phyloP scores from a whole-genome alignment of 495 filamentous ascomycete species.

The Cudoniella acicularis region DNA sequence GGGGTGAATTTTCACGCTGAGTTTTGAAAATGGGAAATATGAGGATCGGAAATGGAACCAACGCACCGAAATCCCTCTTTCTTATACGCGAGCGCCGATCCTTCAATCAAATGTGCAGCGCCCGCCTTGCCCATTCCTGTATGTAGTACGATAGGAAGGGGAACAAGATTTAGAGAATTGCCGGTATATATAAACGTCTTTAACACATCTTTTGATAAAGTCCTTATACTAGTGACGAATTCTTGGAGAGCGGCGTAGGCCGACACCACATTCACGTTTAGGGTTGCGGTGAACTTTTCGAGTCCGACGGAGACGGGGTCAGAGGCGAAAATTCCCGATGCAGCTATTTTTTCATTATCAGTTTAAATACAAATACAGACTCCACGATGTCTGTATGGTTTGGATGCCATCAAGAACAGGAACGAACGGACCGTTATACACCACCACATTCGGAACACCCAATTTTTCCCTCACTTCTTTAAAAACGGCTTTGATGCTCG shows the following conservation, averaged over 20 bases:
- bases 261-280: conserved; percentile 37
- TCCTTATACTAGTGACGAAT: conserved; percentile 33
- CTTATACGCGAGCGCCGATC: neutral
- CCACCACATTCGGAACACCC: conserved; percentile 32
- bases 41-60: too few species aligned
- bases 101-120: conserved; percentile 5
- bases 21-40: too few species aligned
- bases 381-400: too few species aligned
- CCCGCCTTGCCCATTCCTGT: conserved; percentile 1
- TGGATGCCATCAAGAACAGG: conserved; percentile 1
- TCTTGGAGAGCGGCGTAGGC: conserved; percentile 40
- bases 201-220: conserved; percentile 30
- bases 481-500: conserved; percentile 34
- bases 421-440: conserved; percentile 33
- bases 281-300: conserved; percentile 27
- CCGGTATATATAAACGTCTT: conserved; percentile 47
- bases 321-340: conserved; percentile 18
- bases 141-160: neutral
- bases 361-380: too few species aligned
- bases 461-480: conserved; percentile 29
- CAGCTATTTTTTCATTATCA: neutral
- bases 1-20: too few species aligned
- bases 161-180: conserved; percentile 17
- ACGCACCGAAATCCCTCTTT: conserved; percentile 13
- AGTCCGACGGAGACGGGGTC: conserved; percentile 27